Evolutionary conservation across 768 basidiomycete species (phyloP).

Genomic region (Mycena pura): DNA sequence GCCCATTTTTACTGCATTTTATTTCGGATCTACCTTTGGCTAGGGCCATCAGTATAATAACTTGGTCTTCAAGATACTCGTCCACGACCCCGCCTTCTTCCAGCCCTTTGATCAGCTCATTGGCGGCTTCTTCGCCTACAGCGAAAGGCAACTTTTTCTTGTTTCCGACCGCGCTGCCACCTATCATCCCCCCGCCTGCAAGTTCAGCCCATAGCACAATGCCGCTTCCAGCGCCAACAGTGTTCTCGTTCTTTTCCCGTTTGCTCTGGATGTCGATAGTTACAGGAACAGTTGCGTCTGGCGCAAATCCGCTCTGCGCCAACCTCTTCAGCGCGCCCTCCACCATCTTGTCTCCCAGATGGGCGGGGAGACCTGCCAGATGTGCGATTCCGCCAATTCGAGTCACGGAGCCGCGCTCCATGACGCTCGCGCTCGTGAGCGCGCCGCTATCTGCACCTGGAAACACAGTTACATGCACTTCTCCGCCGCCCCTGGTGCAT

Average conservation of each 20-base stretch:
- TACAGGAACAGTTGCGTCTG: slow-evolving; percentile 25
- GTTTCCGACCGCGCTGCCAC: slow-evolving; percentile 69
- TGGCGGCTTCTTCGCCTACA: slow-evolving; percentile 68
- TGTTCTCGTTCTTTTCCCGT: slow-evolving; percentile 51
- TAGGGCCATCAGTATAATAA: slow-evolving; percentile 78
- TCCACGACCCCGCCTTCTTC: slow-evolving; percentile 76
- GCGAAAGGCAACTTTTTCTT: slow-evolving; percentile 51
- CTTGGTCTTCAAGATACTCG: slow-evolving; percentile 76
- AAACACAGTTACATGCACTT: slow-evolving; percentile 50
- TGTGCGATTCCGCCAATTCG: slow-evolving; percentile 66
- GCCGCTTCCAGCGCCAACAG: slow-evolving; percentile 71
- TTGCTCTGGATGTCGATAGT: slow-evolving; percentile 47
- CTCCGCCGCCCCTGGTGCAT: slow-evolving; percentile 64
- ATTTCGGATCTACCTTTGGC: slow-evolving; percentile 69
- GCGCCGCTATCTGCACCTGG: slow-evolving; percentile 50
- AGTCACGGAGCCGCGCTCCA: slow-evolving; percentile 61
- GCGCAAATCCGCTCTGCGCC: slow-evolving; percentile 42
- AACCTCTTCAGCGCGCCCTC: slow-evolving; percentile 58
- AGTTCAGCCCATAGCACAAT: slow-evolving; percentile 81
- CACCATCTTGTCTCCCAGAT: slow-evolving; percentile 63
- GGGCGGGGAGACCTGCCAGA: slow-evolving; percentile 66
- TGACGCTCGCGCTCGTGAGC: slow-evolving; percentile 51
- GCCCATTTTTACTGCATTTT: slow-evolving; percentile 57
- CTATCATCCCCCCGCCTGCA: slow-evolving; percentile 68
- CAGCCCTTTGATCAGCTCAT: slow-evolving; percentile 62